Percentiles rank a stretch among this genome's conserved stretches.
These are phyloP conservation scores for Candida xyloterini DNA, from an alignment of 805 yeast genomes.

Conservation along the genomic window DNA sequence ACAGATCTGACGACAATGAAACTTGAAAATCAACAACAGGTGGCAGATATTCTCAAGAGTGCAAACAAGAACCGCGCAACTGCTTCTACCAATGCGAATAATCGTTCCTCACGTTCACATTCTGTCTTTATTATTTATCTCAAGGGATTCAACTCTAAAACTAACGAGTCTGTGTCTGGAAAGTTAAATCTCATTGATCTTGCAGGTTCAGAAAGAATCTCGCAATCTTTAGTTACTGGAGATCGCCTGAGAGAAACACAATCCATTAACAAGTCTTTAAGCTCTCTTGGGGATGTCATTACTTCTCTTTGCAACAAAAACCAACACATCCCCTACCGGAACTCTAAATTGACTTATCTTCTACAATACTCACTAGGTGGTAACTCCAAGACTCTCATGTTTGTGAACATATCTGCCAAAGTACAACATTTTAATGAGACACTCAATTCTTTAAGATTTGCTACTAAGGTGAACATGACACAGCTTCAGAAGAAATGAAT, in stretches of 20 bases:
- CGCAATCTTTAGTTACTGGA: slow-evolving; percentile 74
- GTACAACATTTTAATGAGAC: slow-evolving; percentile 67
- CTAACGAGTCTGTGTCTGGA: slow-evolving; percentile 53
- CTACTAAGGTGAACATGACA: slow-evolving; percentile 73
- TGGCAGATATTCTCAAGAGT: slow-evolving; percentile 44
- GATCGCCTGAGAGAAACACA: slow-evolving; percentile 83
- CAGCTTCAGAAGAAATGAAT: slow-evolving; percentile 11
- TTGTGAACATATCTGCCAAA: slow-evolving; percentile 81
- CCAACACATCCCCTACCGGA: slow-evolving; percentile 62
- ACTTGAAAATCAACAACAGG: slow-evolving; percentile 44
- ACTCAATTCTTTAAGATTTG: slow-evolving; percentile 81
- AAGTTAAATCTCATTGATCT: slow-evolving; percentile 78
- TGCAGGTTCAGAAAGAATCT: slow-evolving; percentile 90
- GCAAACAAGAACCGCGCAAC: slow-evolving; percentile 69
- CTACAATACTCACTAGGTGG: slow-evolving; percentile 84
- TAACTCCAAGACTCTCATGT: slow-evolving; percentile 85
- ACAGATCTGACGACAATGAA: slow-evolving; percentile 53
- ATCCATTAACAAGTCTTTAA: slow-evolving; percentile 81
- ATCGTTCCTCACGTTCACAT: slow-evolving; percentile 88
- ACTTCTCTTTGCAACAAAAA: slow-evolving; percentile 30
- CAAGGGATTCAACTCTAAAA: slow-evolving; percentile 47
- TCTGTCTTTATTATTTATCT: slow-evolving; percentile 69
- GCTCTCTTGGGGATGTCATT: slow-evolving; percentile 89
- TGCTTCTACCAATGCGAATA: slow-evolving; percentile 79
- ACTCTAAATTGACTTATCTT: slow-evolving; percentile 75